Conservation (phyloP, 345 rosid genomes). For the Melaleuca quinquenervia region DNA sequence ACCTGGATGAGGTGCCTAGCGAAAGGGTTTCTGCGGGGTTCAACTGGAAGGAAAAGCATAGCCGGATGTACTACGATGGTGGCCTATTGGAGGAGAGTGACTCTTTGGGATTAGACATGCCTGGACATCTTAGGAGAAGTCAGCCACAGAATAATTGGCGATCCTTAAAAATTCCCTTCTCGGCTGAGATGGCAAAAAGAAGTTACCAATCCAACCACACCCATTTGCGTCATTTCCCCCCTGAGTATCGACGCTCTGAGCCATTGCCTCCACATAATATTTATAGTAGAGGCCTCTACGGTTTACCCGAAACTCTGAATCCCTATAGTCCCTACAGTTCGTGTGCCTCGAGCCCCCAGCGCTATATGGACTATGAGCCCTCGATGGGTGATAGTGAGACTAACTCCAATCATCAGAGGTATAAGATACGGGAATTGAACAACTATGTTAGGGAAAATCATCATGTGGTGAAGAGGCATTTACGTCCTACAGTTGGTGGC, state of each 20-base stretch:
- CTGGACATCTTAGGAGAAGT: constrained; percentile 9
- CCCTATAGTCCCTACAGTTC: constrained; percentile 34
- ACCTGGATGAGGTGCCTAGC: constrained; percentile 11
- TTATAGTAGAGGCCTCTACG: constrained; percentile 10
- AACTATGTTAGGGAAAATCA: constrained; percentile 32
- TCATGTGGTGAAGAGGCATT: constrained; percentile 39
- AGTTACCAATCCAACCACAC: constrained; percentile 20
- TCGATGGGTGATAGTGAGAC: constrained; percentile 20
- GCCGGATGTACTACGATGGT: constrained; percentile 5
- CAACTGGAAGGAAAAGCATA: constrained; percentile 13
- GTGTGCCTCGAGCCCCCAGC: constrained; percentile 56
- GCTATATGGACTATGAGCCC: constrained; percentile 33
- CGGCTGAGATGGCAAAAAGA: constrained; percentile 28
- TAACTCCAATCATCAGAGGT: constrained; percentile 38
- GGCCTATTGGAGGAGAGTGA: constrained; percentile 9
- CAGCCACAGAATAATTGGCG: constrained; percentile 18
- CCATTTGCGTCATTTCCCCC: constrained; percentile 19
- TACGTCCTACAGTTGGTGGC: constrained; percentile 70
- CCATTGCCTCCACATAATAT: constrained; percentile 17
- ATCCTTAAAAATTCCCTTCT: constrained; percentile 21
- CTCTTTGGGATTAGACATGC: background rate
- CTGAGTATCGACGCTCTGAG: constrained; percentile 19
- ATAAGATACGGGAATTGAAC: constrained; percentile 22
- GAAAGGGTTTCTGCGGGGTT: constrained; percentile 10
- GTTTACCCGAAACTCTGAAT: constrained; percentile 15